These are phyloP conservation scores for Grosmannia huntii DNA, from an alignment of 2,329 filamentous ascomycete species.

Conservation along the genomic window DNA sequence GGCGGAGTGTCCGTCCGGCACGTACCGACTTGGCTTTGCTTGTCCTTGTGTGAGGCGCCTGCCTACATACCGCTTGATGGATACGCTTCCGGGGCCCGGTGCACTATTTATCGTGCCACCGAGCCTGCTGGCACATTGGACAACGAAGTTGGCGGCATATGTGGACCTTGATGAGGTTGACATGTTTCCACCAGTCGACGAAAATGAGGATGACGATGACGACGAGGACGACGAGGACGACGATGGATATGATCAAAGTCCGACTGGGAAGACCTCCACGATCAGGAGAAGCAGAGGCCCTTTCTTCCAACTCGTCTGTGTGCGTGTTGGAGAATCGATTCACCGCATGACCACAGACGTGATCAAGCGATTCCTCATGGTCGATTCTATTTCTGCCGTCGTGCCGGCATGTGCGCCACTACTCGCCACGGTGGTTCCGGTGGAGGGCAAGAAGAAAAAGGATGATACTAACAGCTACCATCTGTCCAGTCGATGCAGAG, in stretches of 20 bases:
- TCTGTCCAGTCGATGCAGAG: background rate
- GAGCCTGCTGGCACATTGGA: background rate
- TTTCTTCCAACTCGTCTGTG: background rate
- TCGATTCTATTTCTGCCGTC: background rate
- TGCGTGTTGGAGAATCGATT: background rate
- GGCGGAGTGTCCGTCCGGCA: background rate
- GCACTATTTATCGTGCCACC: background rate
- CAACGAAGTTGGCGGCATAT: background rate
- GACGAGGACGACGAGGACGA: background rate
- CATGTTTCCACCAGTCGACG: background rate
- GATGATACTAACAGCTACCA: background rate
- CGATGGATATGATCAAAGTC: background rate
- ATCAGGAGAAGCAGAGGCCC: background rate
- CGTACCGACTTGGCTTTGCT: background rate
- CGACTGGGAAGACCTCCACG: background rate
- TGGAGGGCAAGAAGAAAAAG: background rate
- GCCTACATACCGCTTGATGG: background rate
- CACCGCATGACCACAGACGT: background rate
- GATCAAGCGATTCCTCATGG: background rate
- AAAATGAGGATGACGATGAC: background rate
- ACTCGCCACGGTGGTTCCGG: background rate
- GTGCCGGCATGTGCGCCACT: background rate
- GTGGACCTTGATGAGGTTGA: background rate
- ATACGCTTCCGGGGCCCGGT: background rate
- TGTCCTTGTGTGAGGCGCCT: background rate